Evolutionary conservation across 2,329 filamentous ascomycete genomes (phyloP).

Genomic region (Podosphaera xanthii): DNA sequence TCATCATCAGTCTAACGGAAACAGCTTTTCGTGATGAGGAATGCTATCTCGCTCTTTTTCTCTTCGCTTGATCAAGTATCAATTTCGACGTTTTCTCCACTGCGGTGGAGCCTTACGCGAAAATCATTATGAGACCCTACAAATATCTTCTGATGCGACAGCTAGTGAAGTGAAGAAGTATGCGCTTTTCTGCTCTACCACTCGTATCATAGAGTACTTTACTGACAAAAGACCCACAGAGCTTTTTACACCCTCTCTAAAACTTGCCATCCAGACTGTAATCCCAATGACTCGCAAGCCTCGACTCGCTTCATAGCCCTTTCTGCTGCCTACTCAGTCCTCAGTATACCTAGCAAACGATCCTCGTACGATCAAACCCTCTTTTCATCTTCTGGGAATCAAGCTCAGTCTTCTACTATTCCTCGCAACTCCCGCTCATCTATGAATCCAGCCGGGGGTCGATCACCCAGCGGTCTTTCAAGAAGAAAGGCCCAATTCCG

Average conservation of each 20-base stretch:
- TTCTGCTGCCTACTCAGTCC: slow-evolving; percentile 60
- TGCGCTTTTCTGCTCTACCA: background rate
- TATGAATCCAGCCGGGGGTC: slow-evolving; percentile 41
- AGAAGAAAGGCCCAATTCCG: slow-evolving; percentile 52
- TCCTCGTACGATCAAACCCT: slow-evolving; percentile 58
- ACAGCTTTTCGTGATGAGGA: slow-evolving; percentile 27
- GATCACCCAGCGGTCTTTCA: slow-evolving; percentile 62
- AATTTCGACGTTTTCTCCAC: slow-evolving; percentile 20
- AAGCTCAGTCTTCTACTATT: slow-evolving; percentile 12
- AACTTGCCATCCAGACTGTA: slow-evolving; percentile 75
- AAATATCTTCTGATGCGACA: slow-evolving; percentile 46
- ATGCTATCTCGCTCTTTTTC: slow-evolving; percentile 28
- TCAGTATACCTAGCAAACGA: slow-evolving; percentile 52
- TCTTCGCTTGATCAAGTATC: slow-evolving; percentile 5
- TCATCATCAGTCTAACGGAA: background rate
- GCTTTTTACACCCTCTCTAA: slow-evolving; percentile 86
- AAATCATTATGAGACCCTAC: slow-evolving; percentile 67
- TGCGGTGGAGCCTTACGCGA: slow-evolving; percentile 18
- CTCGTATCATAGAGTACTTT: background rate
- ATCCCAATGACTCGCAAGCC: slow-evolving; percentile 51
- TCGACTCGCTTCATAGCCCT: slow-evolving; percentile 59
- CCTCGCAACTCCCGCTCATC: slow-evolving; percentile 30
- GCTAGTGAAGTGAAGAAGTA: slow-evolving; percentile 68
- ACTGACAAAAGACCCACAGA: slow-evolving; percentile 17
- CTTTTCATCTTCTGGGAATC: slow-evolving; percentile 13